A percentile compares a stretch with the other conserved stretches of the same genome.
Evolutionary conservation across 2,329 filamentous ascomycete species (phyloP).

Genomic region (Pseudogymnoascus sp.): DNA sequence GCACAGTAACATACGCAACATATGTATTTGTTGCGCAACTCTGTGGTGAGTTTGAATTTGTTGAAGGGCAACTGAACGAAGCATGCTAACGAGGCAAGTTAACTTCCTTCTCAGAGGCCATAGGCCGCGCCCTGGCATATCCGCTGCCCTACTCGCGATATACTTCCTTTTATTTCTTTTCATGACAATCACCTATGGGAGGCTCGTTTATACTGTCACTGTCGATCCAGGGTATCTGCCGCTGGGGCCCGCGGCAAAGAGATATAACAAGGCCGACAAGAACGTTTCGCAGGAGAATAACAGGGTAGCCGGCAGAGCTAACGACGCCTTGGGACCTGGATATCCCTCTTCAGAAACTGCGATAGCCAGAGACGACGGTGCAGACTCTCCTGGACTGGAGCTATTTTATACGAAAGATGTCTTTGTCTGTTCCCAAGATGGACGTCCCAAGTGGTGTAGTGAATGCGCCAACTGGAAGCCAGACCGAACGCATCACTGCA

Average conservation of each 20-base stretch:
- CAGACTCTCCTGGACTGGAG: slow-evolving; percentile 63
- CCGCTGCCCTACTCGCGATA: slow-evolving; percentile 61
- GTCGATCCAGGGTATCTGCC: slow-evolving; percentile 68
- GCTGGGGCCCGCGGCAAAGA: slow-evolving; percentile 40
- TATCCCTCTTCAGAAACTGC: slow-evolving; percentile 20
- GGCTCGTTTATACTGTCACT: slow-evolving; percentile 61
- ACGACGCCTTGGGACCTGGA: neutral
- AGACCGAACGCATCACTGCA: slow-evolving; percentile 80
- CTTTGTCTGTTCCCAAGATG: slow-evolving; percentile 77
- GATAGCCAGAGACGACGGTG: slow-evolving; percentile 28
- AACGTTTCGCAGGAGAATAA: slow-evolving; percentile 22
- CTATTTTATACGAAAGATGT: slow-evolving; percentile 74
- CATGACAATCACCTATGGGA: slow-evolving; percentile 60
- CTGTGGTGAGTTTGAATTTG: slow-evolving; percentile 49
- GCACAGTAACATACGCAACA: slow-evolving; percentile 59
- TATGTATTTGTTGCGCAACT: slow-evolving; percentile 63
- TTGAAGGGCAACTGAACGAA: neutral
- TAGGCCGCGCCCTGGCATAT: slow-evolving; percentile 42
- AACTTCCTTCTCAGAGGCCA: slow-evolving; percentile 58
- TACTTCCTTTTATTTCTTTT: slow-evolving; percentile 67
- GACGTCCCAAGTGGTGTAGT: slow-evolving; percentile 80
- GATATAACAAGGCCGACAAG: slow-evolving; percentile 22
- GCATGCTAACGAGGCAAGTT: slow-evolving; percentile 41
- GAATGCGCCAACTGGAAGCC: slow-evolving; percentile 81
- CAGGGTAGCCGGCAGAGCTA: slow-evolving; percentile 13